phyloP scores from a whole-genome alignment of 768 basidiomycete species.

The Lactarius deliciosus region DNA sequence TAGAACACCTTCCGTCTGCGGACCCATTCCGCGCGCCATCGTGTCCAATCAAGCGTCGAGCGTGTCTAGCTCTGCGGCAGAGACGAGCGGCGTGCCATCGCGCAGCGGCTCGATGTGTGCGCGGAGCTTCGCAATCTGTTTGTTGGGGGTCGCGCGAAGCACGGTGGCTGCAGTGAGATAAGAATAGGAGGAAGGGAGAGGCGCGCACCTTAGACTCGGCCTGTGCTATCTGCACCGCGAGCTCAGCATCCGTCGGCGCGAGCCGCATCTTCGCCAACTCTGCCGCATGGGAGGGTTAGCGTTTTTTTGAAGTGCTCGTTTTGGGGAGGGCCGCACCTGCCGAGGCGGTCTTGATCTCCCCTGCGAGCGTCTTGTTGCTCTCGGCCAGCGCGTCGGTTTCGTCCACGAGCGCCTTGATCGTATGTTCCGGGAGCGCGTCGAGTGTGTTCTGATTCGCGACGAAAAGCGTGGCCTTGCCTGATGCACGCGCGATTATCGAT shows the following conservation, averaged over 20 bases:
- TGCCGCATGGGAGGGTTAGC: conserved; percentile 33
- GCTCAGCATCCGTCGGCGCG: conserved; percentile 68
- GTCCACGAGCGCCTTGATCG: conserved; percentile 57
- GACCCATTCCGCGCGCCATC: conserved; percentile 82
- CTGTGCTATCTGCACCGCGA: conserved; percentile 54
- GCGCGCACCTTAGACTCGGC: conserved; percentile 52
- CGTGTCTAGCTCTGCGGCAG: conserved; percentile 63
- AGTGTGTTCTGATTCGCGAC: conserved; percentile 79
- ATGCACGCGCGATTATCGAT: conserved; percentile 3
- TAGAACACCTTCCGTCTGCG: conserved; percentile 73
- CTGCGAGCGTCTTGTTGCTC: conserved; percentile 51
- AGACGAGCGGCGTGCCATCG: conserved; percentile 63
- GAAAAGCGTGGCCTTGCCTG: conserved; percentile 86
- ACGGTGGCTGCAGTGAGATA: neutral
- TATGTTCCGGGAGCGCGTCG: conserved; percentile 59
- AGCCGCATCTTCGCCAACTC: conserved; percentile 64
- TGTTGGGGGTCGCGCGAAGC: neutral
- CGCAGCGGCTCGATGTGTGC: conserved; percentile 63
- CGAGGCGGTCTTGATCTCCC: conserved; percentile 50
- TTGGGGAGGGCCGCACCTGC: conserved; percentile 40
- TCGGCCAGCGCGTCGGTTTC: conserved; percentile 60
- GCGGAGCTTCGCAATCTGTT: conserved; percentile 50
- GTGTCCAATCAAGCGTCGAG: conserved; percentile 74
- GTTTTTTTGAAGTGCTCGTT: conserved; percentile 28
- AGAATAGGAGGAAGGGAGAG: conserved; percentile 21